Percentiles rank a stretch among this genome's conserved stretches.
phyloP scores from a whole-genome alignment of 2,329 filamentous ascomycete species.

The Pyrenochaeta sp. region DNA sequence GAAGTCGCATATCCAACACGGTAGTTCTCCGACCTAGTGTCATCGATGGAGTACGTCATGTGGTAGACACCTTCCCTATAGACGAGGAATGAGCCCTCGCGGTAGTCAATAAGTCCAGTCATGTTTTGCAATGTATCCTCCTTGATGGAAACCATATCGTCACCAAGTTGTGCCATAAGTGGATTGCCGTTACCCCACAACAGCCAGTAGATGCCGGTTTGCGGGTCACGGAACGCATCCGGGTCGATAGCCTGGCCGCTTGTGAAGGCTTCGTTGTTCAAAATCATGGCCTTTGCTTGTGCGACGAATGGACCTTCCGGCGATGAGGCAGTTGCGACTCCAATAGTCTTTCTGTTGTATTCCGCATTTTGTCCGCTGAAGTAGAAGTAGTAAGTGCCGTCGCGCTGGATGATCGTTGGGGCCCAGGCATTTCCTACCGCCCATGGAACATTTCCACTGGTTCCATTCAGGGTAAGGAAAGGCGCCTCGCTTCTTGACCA shows the following conservation, averaged over 20 bases:
- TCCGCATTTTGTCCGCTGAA: constrained; percentile 37
- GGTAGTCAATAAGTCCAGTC: constrained; percentile 30
- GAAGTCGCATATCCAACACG: constrained; percentile 39
- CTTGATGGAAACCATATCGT: constrained; percentile 35
- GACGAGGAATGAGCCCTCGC: constrained; percentile 38
- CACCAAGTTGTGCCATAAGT: constrained; percentile 31
- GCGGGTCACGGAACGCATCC: constrained; percentile 33
- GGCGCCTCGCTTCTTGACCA: constrained; percentile 34
- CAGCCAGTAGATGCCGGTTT: constrained; percentile 36
- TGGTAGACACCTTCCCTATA: constrained; percentile 35
- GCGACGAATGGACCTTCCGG: constrained; percentile 37
- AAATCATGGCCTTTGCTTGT: constrained; percentile 35
- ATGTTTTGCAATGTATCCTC: constrained; percentile 19
- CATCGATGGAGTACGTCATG: constrained; percentile 41
- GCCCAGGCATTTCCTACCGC: constrained; percentile 40
- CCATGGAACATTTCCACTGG: constrained; percentile 39
- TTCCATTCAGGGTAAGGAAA: constrained; percentile 39
- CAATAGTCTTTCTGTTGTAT: constrained; percentile 39
- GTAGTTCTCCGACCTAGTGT: constrained; percentile 38
- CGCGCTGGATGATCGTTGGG: constrained; percentile 34
- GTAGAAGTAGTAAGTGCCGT: constrained; percentile 40
- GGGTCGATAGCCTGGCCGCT: constrained; percentile 39
- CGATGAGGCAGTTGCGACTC: constrained; percentile 33
- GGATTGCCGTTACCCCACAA: constrained; percentile 38
- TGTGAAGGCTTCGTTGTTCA: constrained; percentile 34